Conservation (phyloP, 2,329 filamentous ascomycete genomes). For the Aspergillus sp. region DNA sequence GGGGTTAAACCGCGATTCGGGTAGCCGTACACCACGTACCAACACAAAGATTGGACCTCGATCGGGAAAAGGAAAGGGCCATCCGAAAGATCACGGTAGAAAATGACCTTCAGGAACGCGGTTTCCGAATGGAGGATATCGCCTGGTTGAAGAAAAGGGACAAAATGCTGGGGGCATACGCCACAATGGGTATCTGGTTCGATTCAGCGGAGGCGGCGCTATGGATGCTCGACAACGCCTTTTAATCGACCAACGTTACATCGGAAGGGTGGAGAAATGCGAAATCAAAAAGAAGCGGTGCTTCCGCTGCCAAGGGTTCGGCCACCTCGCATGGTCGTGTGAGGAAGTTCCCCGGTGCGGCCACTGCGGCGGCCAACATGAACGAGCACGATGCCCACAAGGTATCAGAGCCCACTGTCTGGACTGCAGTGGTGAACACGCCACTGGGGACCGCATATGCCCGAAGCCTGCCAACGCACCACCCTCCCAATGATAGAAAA, state of each 20-base stretch:
- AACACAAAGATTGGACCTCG: slow-evolving; percentile 15
- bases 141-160: slow-evolving; percentile 22
- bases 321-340: slow-evolving; percentile 19
- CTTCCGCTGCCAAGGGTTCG: slow-evolving; percentile 15
- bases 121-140: slow-evolving; percentile 20
- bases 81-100: slow-evolving; percentile 13
- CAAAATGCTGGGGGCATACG: slow-evolving; percentile 13
- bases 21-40: slow-evolving; percentile 14
- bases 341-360: slow-evolving; percentile 17
- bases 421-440: slow-evolving; percentile 16
- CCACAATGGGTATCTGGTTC: slow-evolving; percentile 20
- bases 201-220: slow-evolving; percentile 17
- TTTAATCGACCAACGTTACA: slow-evolving; percentile 15
- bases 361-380: slow-evolving; percentile 15
- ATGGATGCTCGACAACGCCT: slow-evolving; percentile 16
- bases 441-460: slow-evolving; percentile 13
- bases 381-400: slow-evolving; percentile 13
- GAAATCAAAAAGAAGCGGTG: slow-evolving; percentile 16
- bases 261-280: slow-evolving; percentile 13
- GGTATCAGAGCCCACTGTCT: slow-evolving; percentile 11
- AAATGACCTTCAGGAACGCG: slow-evolving; percentile 2
- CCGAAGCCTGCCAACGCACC: slow-evolving; percentile 3
- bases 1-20: slow-evolving; percentile 15
- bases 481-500: slow-evolving; percentile 14
- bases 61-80: slow-evolving; percentile 4